A percentile compares a stretch with the other conserved stretches of the same genome.
phyloP scores from a whole-genome alignment of 23 red algal species.

The Gracilariopsis chorda region DNA sequence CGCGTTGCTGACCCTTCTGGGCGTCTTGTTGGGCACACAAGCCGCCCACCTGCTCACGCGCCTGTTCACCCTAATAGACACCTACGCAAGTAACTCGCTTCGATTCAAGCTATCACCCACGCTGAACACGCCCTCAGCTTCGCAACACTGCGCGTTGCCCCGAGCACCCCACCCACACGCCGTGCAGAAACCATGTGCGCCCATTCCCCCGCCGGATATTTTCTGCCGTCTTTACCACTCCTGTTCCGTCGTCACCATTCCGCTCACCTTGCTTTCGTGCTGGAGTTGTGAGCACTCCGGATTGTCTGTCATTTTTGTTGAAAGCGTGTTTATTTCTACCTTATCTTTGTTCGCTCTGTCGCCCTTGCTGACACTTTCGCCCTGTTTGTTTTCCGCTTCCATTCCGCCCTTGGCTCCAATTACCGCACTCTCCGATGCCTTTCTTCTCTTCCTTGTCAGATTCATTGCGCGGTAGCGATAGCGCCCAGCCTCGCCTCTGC shows the following conservation, averaged over 20 bases:
- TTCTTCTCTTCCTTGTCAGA: no score
- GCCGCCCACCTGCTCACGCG: not conserved
- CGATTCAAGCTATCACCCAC: no score
- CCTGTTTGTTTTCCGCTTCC: not conserved
- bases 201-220: not conserved
- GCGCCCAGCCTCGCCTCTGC: no score
- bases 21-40: not conserved
- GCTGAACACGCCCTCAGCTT: no score
- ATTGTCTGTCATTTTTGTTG: not conserved
- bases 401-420: no score
- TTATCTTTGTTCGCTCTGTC: constrained; percentile 1
- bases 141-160: no score
- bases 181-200: not conserved
- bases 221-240: not conserved
- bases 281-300: not conserved
- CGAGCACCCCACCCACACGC: no score
- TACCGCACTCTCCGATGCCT: no score
- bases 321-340: not conserved
- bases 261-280: not conserved
- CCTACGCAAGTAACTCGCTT: no score
- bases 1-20: not conserved
- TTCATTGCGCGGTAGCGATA: no score
- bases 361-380: not conserved
- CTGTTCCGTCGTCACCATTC: not conserved
- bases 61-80: not conserved